Base-by-base conservation (phyloP, 805 yeast genomes). In the Yarrowia deformans region DNA sequence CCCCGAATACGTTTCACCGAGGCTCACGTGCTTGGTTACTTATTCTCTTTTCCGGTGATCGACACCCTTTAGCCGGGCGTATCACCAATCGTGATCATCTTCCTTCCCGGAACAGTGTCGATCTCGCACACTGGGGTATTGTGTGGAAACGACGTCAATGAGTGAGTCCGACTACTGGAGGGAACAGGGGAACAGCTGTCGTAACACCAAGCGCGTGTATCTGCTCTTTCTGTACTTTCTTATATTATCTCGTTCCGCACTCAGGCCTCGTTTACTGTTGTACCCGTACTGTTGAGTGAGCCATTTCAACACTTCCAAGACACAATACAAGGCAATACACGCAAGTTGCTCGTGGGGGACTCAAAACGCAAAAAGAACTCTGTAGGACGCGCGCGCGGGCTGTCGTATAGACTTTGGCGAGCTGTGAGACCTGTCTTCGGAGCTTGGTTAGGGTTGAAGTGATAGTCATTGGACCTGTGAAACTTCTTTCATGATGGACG, bases 321-420 rank as follows among this genome's bases (percentile, higher is more conserved):
- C 29, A 23, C 29, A 23, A 23, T 23, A 23, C 29, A 23, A 23
- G 3, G 4, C 29, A 23, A 23, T 23, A 23, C 29, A 23, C 29
- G 29, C 29, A 23, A 23, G 55, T 32, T 49, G 55, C 55, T 49
- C 29, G 10, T 10, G 35, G 18, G n/a, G 34, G 16, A 49, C 29
- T 4, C 4, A 29, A 49, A 49, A 32, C 55, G 55, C 55, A 32
- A 35, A 52, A 52, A 52, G 18, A 18, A 52, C 56, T 35, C 56
- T 52, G 56, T 52, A 52, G 4, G 23, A 34, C 40, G 29, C 56
- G 29, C 29, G 29, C 29, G 29, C 29, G 29, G 29, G 29, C 29
- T 23, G 29, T 23, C 29, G 18, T 8, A 16, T 32, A 12, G 42
- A 52, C 40, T 35, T 35, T 52, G 8, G 8, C 8, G 2, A 18